Percentiles rank a stretch among this genome's conserved stretches.
Conservation (phyloP, 345 rosid species). For the Moringa oleifera region DNA sequence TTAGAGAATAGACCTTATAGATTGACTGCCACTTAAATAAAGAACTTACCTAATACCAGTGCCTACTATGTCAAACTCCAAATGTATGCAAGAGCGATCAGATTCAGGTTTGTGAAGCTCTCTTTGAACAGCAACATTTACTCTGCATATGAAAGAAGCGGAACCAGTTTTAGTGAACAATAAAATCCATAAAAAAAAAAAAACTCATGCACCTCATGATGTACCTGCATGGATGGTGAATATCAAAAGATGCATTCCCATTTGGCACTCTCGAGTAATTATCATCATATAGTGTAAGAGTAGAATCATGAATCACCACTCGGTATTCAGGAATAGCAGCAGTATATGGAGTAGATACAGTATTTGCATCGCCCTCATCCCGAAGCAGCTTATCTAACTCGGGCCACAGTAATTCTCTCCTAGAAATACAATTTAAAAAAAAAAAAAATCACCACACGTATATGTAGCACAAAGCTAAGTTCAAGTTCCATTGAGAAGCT, state of each 20-base stretch:
- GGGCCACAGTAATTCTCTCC: constrained; percentile 85
- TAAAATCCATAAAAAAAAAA: not conserved
- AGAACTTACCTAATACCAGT: constrained; percentile 65
- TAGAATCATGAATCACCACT: constrained; percentile 59
- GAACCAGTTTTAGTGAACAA: constrained; percentile 20
- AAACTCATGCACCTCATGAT: not conserved
- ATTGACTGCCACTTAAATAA: not conserved
- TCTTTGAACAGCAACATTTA: constrained; percentile 61
- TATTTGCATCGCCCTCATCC: constrained; percentile 67
- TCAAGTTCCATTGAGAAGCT: constrained; percentile 8
- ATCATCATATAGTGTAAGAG: constrained; percentile 25
- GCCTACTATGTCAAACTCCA: constrained; percentile 80
- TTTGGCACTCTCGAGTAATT: constrained; percentile 39
- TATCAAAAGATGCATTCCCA: constrained; percentile 59
- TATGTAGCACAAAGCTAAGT: constrained; percentile 2
- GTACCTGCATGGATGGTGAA: constrained; percentile 92
- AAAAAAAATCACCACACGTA: not conserved
- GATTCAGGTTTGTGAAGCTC: constrained; percentile 91
- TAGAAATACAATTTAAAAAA: constrained; percentile 17
- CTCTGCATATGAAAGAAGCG: constrained; percentile 39
- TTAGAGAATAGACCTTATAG: not conserved
- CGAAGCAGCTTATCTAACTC: constrained; percentile 76
- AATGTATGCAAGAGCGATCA: constrained; percentile 89
- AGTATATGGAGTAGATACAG: constrained; percentile 74
- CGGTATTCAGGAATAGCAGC: constrained; percentile 87